Percentiles rank a stretch among this genome's conserved stretches.
These are phyloP conservation scores for thale cress (Arabidopsis thaliana) DNA, from an alignment of 345 rosid species.

Conservation along the genomic window TAIR10.1 NC_003070.9:18974001-18974500, in stretches of 20 bases:
- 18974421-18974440: slow-evolving; percentile 12
- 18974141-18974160: not conserved
- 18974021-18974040: no score
- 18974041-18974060: no score
- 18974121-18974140: slow-evolving; percentile 26
- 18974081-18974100: no score
- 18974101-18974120: not conserved
- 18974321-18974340: slow-evolving; percentile 21
- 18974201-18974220: not conserved
- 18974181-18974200: not conserved
- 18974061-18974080: no score
- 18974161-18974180: not conserved
- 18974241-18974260: slow-evolving; percentile 3
- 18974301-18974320: slow-evolving; percentile 3
- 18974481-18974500: not conserved
- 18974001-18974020: no score
- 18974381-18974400: not conserved
- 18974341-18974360: slow-evolving; percentile 23
- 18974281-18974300: not conserved
- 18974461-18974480: not conserved
- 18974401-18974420: slow-evolving; percentile 1
- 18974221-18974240: not conserved
- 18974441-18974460: not conserved
- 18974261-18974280: slow-evolving; percentile 19
- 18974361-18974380: not conserved